Conservation (phyloP, 331 rosid genomes). For the Quercus phellos region DNA sequence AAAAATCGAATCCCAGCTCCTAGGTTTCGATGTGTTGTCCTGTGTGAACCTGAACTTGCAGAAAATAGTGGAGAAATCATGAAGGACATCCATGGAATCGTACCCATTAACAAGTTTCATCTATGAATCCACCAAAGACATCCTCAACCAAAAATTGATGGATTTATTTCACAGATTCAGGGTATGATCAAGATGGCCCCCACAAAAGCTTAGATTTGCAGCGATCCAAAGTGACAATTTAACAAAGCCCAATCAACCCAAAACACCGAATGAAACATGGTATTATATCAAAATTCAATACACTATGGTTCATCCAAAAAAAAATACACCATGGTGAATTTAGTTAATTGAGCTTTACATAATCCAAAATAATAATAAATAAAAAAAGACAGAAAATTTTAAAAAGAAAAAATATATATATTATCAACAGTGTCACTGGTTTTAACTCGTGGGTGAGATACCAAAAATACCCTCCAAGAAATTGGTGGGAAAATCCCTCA, state of each 20-base stretch:
- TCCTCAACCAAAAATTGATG: neutral
- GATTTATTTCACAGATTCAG: neutral
- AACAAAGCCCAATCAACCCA: neutral
- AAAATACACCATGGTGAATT: no score
- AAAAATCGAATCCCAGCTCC: neutral
- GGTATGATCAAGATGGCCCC: neutral
- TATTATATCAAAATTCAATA: no score
- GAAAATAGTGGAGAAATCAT: neutral
- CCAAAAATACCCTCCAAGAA: constrained; percentile 28
- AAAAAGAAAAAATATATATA: neutral
- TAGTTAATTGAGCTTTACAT: neutral
- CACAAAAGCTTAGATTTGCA: neutral
- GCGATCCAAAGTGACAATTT: neutral
- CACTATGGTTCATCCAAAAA: no score
- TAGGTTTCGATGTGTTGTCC: no score
- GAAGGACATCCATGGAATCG: neutral
- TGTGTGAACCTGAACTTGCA: neutral
- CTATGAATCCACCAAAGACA: neutral
- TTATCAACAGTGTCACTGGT: no score
- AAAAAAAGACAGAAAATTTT: neutral
- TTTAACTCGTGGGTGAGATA: neutral
- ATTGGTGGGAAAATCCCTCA: constrained; percentile 40
- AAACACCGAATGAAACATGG: neutral
- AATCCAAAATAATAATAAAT: neutral
- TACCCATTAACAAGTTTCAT: neutral